These are phyloP conservation scores for Reticulascus tulasneorum DNA, from an alignment of 2,329 filamentous ascomycete species.

Conservation along the genomic window DNA sequence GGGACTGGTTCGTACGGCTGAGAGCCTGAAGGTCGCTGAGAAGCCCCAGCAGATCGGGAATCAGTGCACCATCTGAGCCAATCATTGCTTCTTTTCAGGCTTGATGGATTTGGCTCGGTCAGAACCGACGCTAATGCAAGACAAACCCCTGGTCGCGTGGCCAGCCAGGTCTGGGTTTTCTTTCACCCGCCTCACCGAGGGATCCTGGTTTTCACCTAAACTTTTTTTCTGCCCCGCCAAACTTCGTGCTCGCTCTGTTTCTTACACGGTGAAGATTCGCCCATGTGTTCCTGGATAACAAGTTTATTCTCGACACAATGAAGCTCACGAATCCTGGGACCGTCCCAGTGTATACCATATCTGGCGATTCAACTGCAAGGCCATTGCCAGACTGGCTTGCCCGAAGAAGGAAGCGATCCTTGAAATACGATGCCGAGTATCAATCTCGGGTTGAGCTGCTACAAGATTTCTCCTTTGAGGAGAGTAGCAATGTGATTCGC, in stretches of 20 bases:
- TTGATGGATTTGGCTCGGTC: conserved; percentile 11
- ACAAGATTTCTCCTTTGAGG: conserved; percentile 97
- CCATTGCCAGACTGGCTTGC: conserved; percentile 95
- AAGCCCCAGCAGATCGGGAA: conserved; percentile 5
- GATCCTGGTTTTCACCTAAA: background rate
- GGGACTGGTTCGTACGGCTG: conserved; percentile 6
- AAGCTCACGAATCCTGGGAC: conserved; percentile 78
- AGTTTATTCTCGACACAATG: conserved; percentile 43
- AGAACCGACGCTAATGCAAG: conserved; percentile 13
- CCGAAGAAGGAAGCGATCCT: conserved; percentile 78
- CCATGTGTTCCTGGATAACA: background rate
- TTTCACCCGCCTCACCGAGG: conserved; percentile 12
- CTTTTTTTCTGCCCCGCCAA: conserved; percentile 11
- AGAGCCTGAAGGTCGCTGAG: conserved; percentile 9
- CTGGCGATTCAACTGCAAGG: conserved; percentile 81
- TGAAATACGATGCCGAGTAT: conserved; percentile 91
- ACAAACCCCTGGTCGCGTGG: conserved; percentile 6
- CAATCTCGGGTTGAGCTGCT: conserved; percentile 90
- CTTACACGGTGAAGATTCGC: conserved; percentile 8
- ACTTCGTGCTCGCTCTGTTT: conserved; percentile 8
- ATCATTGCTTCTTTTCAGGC: background rate
- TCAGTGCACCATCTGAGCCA: conserved; percentile 1
- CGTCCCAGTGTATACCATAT: conserved; percentile 91
- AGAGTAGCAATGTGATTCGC: conserved; percentile 85
- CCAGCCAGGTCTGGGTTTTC: conserved; percentile 6